Evolutionary conservation across 257 asterid species (phyloP).

Genomic region (Przewalskia tangutica): DNA sequence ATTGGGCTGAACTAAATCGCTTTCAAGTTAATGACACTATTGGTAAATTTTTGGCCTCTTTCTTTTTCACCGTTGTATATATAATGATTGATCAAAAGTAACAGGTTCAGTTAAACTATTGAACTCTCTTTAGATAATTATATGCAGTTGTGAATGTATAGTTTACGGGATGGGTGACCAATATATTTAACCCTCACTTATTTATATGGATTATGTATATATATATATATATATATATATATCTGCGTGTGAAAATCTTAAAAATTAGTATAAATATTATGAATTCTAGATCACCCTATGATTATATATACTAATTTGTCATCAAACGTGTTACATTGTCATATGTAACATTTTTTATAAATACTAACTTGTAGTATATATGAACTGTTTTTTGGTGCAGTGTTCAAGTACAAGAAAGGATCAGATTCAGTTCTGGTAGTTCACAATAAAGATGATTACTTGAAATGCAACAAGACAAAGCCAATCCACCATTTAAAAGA

Average conservation of each 20-base stretch:
- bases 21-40: slow-evolving; percentile 34
- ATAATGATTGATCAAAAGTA: not conserved
- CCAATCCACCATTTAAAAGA: slow-evolving; percentile 31
- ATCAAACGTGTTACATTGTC: not conserved
- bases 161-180: too few relatives aligned
- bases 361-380: too few relatives aligned
- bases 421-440: slow-evolving; percentile 55
- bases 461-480: slow-evolving; percentile 27
- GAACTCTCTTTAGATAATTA: too few relatives aligned
- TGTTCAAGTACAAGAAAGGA: slow-evolving; percentile 37
- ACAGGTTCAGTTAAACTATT: not conserved
- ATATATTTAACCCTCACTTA: too few relatives aligned
- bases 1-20: slow-evolving; percentile 26
- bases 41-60: too few relatives aligned
- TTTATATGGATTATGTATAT: too few relatives aligned
- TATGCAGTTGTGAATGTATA: too few relatives aligned
- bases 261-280: not conserved
- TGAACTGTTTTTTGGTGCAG: slow-evolving; percentile 22
- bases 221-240: too few relatives aligned
- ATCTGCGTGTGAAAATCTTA: too few relatives aligned
- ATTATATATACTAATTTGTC: too few relatives aligned
- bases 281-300: not conserved
- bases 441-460: slow-evolving; percentile 28
- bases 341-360: not conserved
- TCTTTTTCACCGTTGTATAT: too few relatives aligned